Base-by-base conservation (phyloP, 495 filamentous ascomycete species). In the Podospora didyma region DNA sequence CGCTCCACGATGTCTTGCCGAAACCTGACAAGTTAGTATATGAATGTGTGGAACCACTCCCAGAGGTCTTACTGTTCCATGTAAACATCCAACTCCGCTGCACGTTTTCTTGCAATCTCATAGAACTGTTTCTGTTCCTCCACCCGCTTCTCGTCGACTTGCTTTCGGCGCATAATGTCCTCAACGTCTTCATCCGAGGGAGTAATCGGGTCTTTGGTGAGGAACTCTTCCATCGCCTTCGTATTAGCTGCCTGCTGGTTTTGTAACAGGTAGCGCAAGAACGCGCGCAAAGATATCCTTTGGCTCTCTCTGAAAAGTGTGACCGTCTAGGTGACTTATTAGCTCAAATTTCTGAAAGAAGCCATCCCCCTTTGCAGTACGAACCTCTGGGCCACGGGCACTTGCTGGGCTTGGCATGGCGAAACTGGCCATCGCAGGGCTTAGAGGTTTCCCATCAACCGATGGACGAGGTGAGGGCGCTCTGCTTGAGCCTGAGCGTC, bases 111-210 rank as follows among this genome's bases (percentile, higher is more conserved):
- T 2, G 94, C 94, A 67, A 98, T 89, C 66, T 98, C 92, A 74
- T 96, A 98, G 70, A 98, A 98, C 51, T 81, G 81, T 69, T 83
- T 87, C 69, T 97, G 94, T 71, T 98, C 94, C 64, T 95, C 88
- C 22, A 97, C 81, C 23, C 94, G 81, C 61, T 89, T 86, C 62
- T 89, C 84, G 67, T 98, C 94, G 77, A 95, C 88, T 3, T 79
- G 82, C 63, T 92, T 96, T 23, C 94, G 80, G 50, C 82, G 76
- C 20, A 83, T 61, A 41, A 96, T 89, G 69, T 98, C 95, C 7
- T 86, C 76, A 23, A 83, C 67, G 68, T 97, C 95, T 57, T 94
- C 91, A 59, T 93, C 87, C 28, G 84, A 92, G 16, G 88, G 74
- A 6, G 74, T 80, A 24, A 93, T 79, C 1, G 90, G 85, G 6